A percentile compares a stretch with the other conserved stretches of the same genome.
Evolutionary conservation across 2,329 filamentous ascomycete genomes (phyloP).

Genomic region (Curvularia sp.): DNA sequence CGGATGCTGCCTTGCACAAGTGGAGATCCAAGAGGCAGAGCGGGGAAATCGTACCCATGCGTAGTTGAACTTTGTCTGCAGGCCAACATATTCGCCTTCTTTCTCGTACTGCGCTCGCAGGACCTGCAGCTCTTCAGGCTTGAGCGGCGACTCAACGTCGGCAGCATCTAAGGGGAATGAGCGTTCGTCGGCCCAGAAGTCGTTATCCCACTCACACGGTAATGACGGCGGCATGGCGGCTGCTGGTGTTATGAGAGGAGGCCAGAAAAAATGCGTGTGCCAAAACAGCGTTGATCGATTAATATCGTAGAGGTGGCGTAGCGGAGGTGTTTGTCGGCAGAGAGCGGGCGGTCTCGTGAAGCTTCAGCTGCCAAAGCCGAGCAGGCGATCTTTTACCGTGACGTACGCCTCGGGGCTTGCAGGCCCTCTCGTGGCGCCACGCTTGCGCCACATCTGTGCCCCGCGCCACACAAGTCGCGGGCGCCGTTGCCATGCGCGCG

Average conservation of each 20-base stretch:
- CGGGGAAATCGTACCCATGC: conserved; percentile 75
- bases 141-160: conserved; percentile 94
- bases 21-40: not conserved
- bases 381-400: conserved; percentile 33
- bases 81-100: conserved; percentile 93
- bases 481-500: conserved; percentile 41
- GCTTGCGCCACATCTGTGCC: conserved; percentile 12
- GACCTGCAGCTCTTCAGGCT: conserved; percentile 89
- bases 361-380: conserved; percentile 18
- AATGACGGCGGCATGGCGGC: conserved; percentile 46
- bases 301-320: conserved; percentile 1
- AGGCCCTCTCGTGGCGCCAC: conserved; percentile 12
- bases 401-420: conserved; percentile 44
- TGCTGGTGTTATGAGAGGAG: conserved; percentile 9
- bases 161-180: conserved; percentile 76
- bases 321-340: conserved; percentile 8
- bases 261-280: not conserved
- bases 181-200: conserved; percentile 23
- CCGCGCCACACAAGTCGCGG: conserved; percentile 17
- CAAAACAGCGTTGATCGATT: not conserved
- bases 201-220: conserved; percentile 41
- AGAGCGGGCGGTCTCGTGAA: conserved; percentile 28
- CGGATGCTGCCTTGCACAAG: conserved; percentile 4
- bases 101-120: conserved; percentile 95
- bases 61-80: conserved; percentile 99